Base-by-base conservation (phyloP, 305 asterid species). In the Fraxinus greggii region DNA sequence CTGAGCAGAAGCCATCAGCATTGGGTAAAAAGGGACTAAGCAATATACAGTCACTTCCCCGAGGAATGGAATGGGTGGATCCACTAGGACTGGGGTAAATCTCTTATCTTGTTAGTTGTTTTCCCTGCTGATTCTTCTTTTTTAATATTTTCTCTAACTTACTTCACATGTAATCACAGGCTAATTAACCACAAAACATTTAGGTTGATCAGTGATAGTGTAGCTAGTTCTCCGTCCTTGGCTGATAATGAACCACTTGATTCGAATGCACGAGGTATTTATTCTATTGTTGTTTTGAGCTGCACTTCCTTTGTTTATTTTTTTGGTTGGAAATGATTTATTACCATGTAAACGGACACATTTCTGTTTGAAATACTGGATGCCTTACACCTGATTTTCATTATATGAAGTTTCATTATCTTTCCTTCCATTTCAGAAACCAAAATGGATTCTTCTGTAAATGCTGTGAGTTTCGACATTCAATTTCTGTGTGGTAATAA, bases 41-140 rank as follows among this genome's bases (percentile, higher is more conserved):
- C 86, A 89, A 83, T 84, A 28, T 92, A 80, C 94, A 90, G 76
- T 96, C 99, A 5, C 97, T 96, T 83, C 97, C 99, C 61, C 97
- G 99, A 79, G 99, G 98, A 88, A 93, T 96, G 95, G 99, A 96
- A 84, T 94, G 95, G 90, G 91, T 94, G 81, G 98, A 96, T 89
- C 99, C 98, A 87, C 92, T 96, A 78, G 98, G 98, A 84, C 88
- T 96, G 85, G 99, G 99, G 98, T 96, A 93, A 84, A 76, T 77
- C 56, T 85, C 70, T 84, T 59, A 24, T 54, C 45, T 31, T 32
- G 76, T 36, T 69, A 72, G 48, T 32, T 79, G 31, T 31, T 26
- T 77, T 78, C 77, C 48, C 86, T 5, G 21, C 32, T 6, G 54
- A n/a, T 28, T 80, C 40, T 86, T 83, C 81, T 85, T 82, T 33